These are phyloP conservation scores for Biscogniauxia mediterranea DNA, from an alignment of 2,329 filamentous ascomycete genomes.

Conservation along the genomic window DNA sequence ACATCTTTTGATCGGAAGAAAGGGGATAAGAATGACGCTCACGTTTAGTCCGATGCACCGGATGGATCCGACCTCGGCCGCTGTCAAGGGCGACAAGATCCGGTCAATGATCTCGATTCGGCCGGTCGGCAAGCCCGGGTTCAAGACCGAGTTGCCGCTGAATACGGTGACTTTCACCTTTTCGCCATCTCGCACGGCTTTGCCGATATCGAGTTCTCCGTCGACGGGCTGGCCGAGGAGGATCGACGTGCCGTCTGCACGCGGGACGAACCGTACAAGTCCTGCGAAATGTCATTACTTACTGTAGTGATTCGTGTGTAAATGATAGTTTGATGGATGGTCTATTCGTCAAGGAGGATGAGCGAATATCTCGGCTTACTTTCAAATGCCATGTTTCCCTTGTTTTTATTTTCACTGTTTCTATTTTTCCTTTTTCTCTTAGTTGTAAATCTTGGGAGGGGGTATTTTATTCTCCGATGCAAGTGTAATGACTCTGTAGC, in stretches of 20 bases:
- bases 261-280: conserved; percentile 58
- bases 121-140: conserved; percentile 48
- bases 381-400: conserved; percentile 11
- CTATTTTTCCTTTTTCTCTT: not conserved
- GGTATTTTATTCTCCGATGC: not conserved
- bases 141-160: conserved; percentile 56
- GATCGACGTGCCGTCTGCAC: conserved; percentile 41
- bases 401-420: not conserved
- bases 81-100: conserved; percentile 50
- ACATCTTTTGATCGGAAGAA: not conserved
- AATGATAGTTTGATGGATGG: not conserved
- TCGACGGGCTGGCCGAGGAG: conserved; percentile 55
- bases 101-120: conserved; percentile 43
- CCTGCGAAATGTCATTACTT: conserved; percentile 22
- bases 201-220: conserved; percentile 53
- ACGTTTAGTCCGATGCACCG: conserved; percentile 59
- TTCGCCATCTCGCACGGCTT: conserved; percentile 53
- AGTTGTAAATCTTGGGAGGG: not conserved
- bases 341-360: not conserved
- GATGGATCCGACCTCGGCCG: conserved; percentile 53
- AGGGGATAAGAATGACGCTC: conserved; percentile 17
- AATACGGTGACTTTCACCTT: conserved; percentile 57
- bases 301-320: too few species aligned
- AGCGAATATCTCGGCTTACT: conserved; percentile 1
- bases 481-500: not conserved